A percentile compares a stretch with the other conserved stretches of the same genome.
phyloP scores from a whole-genome alignment of 2,329 filamentous ascomycete genomes.

The Colletotrichum brevisporum region DNA sequence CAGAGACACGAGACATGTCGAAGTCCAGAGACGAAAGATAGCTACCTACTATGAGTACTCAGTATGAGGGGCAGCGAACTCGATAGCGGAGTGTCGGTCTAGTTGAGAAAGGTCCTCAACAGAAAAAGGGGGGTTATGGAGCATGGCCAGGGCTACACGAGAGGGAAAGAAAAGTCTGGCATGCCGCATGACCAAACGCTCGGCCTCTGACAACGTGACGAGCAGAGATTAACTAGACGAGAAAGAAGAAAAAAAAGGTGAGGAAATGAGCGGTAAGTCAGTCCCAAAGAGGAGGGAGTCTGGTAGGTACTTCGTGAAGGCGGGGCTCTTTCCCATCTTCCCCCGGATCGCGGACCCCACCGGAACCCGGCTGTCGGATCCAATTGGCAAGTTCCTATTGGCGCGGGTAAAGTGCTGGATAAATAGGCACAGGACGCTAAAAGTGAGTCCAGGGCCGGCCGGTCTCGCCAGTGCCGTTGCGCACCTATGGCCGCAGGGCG shows the following conservation, averaged over 20 bases:
- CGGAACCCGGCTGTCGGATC: conserved; percentile 30
- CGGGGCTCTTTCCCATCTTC: conserved; percentile 4
- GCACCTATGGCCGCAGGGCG: conserved; percentile 26
- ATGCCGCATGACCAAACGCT: conserved; percentile 10
- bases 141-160: not conserved
- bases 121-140: conserved; percentile 16
- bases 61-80: not conserved
- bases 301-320: not conserved
- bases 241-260: not conserved
- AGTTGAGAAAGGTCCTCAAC: not conserved
- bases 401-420: conserved; percentile 39
- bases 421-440: conserved; percentile 34
- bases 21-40: not conserved
- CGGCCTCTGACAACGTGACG: conserved; percentile 18
- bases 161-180: not conserved
- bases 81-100: not conserved
- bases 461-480: conserved; percentile 32
- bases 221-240: not conserved
- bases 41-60: not conserved
- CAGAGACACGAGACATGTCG: not conserved
- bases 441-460: not conserved
- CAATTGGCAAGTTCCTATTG: conserved; percentile 24
- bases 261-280: conserved; percentile 33
- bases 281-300: not conserved
- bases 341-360: conserved; percentile 30